Evolutionary conservation across 495 filamentous ascomycete species (phyloP), one percentile per base, ranked within the genome.

Genomic region (Trichoderma parareesei): DNA sequence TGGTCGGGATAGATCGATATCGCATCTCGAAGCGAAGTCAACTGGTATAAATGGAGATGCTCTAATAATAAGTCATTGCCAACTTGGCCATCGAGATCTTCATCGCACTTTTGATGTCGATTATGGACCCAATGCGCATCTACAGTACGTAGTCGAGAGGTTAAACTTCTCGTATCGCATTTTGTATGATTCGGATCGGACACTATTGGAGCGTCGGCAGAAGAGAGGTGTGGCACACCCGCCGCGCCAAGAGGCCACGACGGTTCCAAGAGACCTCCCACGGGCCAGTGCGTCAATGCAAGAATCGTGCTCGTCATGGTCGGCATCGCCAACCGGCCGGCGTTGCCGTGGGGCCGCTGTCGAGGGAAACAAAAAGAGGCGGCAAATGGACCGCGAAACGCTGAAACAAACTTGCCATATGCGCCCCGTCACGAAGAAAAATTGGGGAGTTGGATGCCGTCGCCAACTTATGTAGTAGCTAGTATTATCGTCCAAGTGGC

Each of bases 181-280:
- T 7, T 41, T 6, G 40, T 11, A 27, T 41, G 20, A 35, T 10
- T 37, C 14, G 53, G 53, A 35, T 57, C 53, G 53, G 20, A 37
- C 7, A 57, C 53, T 57, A 57, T 57, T 57, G 53, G 53, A 57
- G 53, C 53, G 10, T 57, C 53, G 53, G 53, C 14, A 57, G 27
- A 35, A 37, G 9, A 37, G 27, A 37, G 27, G 53, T 57, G 53
- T 57, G 53, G 53, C 53, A 57, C 53, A 57, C 53, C 53, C 20
- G 27, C 33, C 27, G 14, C 37, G 53, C 27, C 53, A 38, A 35
- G 53, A 14, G 37, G 53, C 53, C 53, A 57, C 53, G 16, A 48
- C 53, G 9, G 14, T 37, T 5, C 27, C 27, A 27, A 27, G 14
- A 37, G 8, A 10, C 18, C 53, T 20, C 18, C 53, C 16, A 20